These are phyloP conservation scores for Ogataea methylovora DNA, from an alignment of 805 yeast genomes.

Conservation along the genomic window DNA sequence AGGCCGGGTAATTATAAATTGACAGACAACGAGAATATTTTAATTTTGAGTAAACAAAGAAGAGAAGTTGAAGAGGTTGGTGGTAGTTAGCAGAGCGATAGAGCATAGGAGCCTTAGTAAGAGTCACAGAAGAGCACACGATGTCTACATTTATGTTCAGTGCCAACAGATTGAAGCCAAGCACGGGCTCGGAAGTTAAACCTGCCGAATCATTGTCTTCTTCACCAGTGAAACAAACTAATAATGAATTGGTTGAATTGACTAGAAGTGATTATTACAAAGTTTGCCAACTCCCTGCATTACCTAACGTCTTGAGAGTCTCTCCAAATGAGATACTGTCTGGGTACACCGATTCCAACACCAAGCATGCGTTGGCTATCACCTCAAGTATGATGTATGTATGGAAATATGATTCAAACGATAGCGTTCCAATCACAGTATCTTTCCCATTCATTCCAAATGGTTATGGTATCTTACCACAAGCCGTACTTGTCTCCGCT, in stretches of 20 bases:
- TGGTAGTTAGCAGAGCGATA: neutral
- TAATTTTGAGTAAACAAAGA: neutral
- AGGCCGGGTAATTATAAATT: neutral
- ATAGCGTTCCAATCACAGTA: constrained; percentile 48
- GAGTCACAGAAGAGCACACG: neutral
- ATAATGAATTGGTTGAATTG: constrained; percentile 32
- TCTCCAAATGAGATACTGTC: constrained; percentile 11
- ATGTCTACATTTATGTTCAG: constrained; percentile 14
- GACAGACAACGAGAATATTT: neutral
- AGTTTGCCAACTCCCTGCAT: constrained; percentile 47
- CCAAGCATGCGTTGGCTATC: constrained; percentile 25
- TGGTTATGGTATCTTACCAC: constrained; percentile 29
- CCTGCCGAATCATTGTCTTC: too few species aligned
- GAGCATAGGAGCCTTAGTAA: neutral
- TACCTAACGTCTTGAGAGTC: constrained; percentile 36
- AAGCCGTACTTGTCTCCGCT: constrained; percentile 54
- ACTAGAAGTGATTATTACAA: constrained; percentile 53
- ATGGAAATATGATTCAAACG: constrained; percentile 64
- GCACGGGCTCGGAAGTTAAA: too few species aligned
- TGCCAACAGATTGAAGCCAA: constrained; percentile 10
- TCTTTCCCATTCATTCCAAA: constrained; percentile 36
- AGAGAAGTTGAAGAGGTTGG: neutral
- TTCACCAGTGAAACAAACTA: too few species aligned
- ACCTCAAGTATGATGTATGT: constrained; percentile 47
- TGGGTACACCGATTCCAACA: constrained; percentile 17